Percentiles rank a stretch among this genome's conserved stretches.
These are phyloP conservation scores for Silene conica DNA, from an alignment of 148 eudicot genomes.

Conservation along the genomic window DNA sequence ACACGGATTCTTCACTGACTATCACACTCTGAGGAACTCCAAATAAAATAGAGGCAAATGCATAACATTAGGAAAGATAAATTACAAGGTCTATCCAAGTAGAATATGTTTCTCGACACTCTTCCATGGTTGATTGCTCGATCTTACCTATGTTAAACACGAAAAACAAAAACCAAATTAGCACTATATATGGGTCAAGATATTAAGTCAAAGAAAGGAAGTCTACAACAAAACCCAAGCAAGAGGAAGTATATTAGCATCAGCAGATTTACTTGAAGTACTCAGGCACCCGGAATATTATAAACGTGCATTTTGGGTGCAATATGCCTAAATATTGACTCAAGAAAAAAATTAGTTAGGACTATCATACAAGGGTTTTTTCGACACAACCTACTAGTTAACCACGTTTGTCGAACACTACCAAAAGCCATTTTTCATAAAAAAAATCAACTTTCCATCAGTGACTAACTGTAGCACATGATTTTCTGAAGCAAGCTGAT, in stretches of 20 bases:
- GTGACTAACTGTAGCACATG: no score
- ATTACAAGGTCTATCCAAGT: slow-evolving; percentile 74
- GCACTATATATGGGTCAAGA: slow-evolving; percentile 2
- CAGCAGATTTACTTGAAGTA: background rate
- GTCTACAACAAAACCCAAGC: background rate
- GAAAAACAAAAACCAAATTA: background rate
- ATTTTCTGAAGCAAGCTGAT: no score
- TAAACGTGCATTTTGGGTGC: background rate
- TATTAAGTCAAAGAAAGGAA: background rate
- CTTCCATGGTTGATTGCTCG: slow-evolving; percentile 82
- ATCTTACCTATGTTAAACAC: slow-evolving; percentile 59
- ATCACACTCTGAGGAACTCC: slow-evolving; percentile 15
- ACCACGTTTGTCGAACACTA: no score
- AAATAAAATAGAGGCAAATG: slow-evolving; percentile 2
- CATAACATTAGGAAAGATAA: slow-evolving; percentile 21
- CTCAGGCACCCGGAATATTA: background rate
- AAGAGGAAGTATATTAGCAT: background rate
- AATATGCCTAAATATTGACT: no score
- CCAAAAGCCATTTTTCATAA: no score
- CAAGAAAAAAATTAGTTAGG: no score
- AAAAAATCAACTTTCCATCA: no score
- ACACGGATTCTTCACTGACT: slow-evolving; percentile 14
- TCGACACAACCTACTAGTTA: no score
- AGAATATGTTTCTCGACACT: slow-evolving; percentile 71
- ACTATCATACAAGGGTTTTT: no score